phyloP scores from a whole-genome alignment of 2,329 filamentous ascomycete species.

The Torrubiellomyces zombiae region DNA sequence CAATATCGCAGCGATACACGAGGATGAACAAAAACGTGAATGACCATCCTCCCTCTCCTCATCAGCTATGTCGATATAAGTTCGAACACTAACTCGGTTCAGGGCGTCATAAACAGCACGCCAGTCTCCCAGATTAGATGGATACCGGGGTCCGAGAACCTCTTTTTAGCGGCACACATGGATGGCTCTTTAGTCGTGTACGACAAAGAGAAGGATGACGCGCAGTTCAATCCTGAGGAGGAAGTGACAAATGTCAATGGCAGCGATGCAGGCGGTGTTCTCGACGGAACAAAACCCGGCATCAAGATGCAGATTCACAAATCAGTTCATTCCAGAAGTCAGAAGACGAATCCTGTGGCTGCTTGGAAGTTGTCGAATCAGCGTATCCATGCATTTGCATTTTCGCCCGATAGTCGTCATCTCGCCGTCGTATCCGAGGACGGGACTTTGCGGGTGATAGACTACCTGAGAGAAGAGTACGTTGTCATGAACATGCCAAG shows the following conservation, averaged over 20 bases:
- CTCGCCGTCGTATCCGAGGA: conserved; percentile 86
- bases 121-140: conserved; percentile 79
- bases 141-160: conserved; percentile 84
- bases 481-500: conserved; percentile 18
- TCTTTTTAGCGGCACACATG: conserved; percentile 84
- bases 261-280: conserved; percentile 18
- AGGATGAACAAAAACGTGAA: conserved; percentile 86
- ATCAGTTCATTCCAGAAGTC: conserved; percentile 83
- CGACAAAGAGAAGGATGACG: conserved; percentile 93
- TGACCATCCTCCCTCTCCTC: too few species aligned
- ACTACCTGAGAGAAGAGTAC: conserved; percentile 80
- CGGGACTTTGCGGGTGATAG: conserved; percentile 73
- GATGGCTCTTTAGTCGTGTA: conserved; percentile 87
- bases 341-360: conserved; percentile 83
- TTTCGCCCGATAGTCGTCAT: conserved; percentile 77
- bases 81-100: conserved; percentile 2
- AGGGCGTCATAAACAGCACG: conserved; percentile 75
- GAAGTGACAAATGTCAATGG: conserved; percentile 51
- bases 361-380: conserved; percentile 88
- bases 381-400: conserved; percentile 77
- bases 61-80: neutral
- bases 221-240: conserved; percentile 57
- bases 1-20: conserved; percentile 87
- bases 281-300: conserved; percentile 16
- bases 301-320: conserved; percentile 59